Evolutionary conservation across 1,139 yeast genomes (phyloP), one percentile per base, ranked within the genome.

Genomic region (Keqinozyma sinolaborantium): DNA sequence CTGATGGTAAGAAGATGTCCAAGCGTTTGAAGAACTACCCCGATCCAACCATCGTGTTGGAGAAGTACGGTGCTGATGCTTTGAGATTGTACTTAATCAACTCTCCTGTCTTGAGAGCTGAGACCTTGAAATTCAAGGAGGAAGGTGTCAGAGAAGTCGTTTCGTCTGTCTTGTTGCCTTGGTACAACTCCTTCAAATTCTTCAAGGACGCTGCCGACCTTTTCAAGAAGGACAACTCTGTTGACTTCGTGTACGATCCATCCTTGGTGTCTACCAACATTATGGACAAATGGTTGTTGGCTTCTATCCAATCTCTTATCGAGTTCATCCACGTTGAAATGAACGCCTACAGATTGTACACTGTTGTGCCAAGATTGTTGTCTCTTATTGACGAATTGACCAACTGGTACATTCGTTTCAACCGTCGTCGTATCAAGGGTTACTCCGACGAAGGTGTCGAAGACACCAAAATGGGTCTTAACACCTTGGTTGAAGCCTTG

Each of bases 1-100:
- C 94, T 30, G 99, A 94, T 58, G 99, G 99, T 62, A 94, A 90
- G 70, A 94, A 94, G 71, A 94, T 94, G 99, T 92, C 98, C 29
- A 94, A 94, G 73, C 81, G 97, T 53, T 78, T 94, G 57, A 90
- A 94, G 73, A 94, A 94, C 63, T 94, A 94, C 60, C 99, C 99
- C 38, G 97, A 92, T 66, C 97, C 98, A 42, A 72, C 70, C 42
- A 61, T 78, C 47, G 82, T 94, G 39, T 73, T 94, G 56, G 74
- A 84, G 44, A 80, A 80, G 56, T 90, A 86, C 54, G 99, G 99
- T 70, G 96, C 99, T 29, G 99, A 92, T 70, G 96, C 99, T 19
- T 73, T 92, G 52, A 83, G 99, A 65, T 73, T 92, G 54, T 92
- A 94, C 57, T 78, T 92, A 66, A 92, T 92, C 65, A 94, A 90